Conservation (phyloP, 129 eudicot genomes). For the sunflower (Helianthus annuus) region HanXRQr2.0-SUNRISE NC_035433.2:53729881-53730380, state of each 20-base stretch:
- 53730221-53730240: too few relatives aligned
- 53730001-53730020: constrained; percentile 45
- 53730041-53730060: constrained; percentile 54
- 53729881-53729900: constrained; percentile 18
- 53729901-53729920: constrained; percentile 64
- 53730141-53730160: background rate
- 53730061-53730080: constrained; percentile 13
- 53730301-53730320: background rate
- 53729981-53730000: constrained; percentile 18
- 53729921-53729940: constrained; percentile 63
- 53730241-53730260: too few relatives aligned
- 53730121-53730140: background rate
- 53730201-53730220: too few relatives aligned
- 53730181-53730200: background rate
- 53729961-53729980: constrained; percentile 40
- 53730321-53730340: background rate
- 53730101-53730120: background rate
- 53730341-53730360: background rate
- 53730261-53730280: background rate
- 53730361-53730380: background rate
- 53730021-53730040: constrained; percentile 64
- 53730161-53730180: background rate
- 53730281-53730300: background rate
- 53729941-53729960: constrained; percentile 71
- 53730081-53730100: background rate